Conservation (phyloP, 495 filamentous ascomycete species). For the Hyaloscypha hepaticicola region DNA sequence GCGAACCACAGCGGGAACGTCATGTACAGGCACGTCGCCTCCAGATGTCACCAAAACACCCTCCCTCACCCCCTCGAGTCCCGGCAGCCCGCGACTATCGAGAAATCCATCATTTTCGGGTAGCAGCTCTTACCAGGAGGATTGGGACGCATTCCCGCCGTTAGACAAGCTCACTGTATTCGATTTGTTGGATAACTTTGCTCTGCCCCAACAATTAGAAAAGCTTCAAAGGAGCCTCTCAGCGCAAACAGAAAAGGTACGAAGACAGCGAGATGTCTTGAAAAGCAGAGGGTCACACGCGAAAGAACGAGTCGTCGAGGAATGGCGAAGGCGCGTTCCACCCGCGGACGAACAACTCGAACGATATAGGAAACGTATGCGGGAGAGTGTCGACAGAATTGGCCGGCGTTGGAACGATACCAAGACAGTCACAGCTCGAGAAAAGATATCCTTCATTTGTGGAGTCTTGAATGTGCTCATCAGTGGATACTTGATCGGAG, state of each 20-base stretch:
- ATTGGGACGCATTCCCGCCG: conserved; percentile 82
- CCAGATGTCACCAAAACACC: conserved; percentile 45
- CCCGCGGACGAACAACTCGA: conserved; percentile 90
- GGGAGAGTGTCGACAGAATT: conserved; percentile 80
- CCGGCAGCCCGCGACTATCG: conserved; percentile 58
- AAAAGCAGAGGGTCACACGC: conserved; percentile 26
- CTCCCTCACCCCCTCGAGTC: conserved; percentile 41
- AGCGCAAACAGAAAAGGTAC: conserved; percentile 81
- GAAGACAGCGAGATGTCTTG: conserved; percentile 68
- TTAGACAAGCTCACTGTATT: conserved; percentile 91
- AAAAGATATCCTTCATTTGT: conserved; percentile 94
- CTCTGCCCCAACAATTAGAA: conserved; percentile 83
- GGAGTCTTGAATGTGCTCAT: conserved; percentile 97
- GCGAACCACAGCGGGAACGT: conserved; percentile 27
- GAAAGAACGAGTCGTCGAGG: conserved; percentile 73
- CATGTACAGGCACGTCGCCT: conserved; percentile 40
- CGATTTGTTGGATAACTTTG: conserved; percentile 91
- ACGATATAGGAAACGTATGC: conserved; percentile 85
- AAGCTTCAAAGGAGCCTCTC: conserved; percentile 77
- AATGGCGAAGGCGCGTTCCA: conserved; percentile 80
- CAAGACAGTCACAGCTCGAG: conserved; percentile 80
- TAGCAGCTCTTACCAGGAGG: conserved; percentile 78
- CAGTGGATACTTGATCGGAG: conserved; percentile 90
- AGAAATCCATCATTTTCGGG: conserved; percentile 73
- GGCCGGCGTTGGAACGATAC: conserved; percentile 84